Percentiles rank a stretch among this genome's conserved stretches.
Evolutionary conservation across 1,284 basidiomycete species (phyloP).

Genomic region (Caloboletus firmus): DNA sequence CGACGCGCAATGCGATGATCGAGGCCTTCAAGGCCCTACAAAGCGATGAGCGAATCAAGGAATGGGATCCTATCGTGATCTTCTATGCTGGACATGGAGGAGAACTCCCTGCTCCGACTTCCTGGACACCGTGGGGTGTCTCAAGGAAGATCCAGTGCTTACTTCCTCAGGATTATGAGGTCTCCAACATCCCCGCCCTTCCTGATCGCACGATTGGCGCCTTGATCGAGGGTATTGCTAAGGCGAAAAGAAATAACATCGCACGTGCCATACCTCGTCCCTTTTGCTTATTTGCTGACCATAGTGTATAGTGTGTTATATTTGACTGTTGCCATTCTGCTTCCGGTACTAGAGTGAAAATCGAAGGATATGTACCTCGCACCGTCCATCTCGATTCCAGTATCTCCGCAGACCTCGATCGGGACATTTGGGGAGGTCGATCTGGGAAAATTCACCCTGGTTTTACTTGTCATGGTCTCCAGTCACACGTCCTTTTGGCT

Average conservation of each 20-base stretch:
- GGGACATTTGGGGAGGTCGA: constrained; percentile 46
- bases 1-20: constrained; percentile 56
- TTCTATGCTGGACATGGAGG: constrained; percentile 68
- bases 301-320: constrained; percentile 42
- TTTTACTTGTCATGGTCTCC: constrained; percentile 41
- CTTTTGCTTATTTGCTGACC: neutral
- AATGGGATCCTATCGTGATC: constrained; percentile 58
- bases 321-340: constrained; percentile 59
- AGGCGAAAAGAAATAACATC: constrained; percentile 60
- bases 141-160: constrained; percentile 50
- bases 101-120: constrained; percentile 45
- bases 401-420: constrained; percentile 49
- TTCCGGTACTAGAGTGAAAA: constrained; percentile 38
- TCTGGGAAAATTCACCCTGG: constrained; percentile 35
- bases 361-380: constrained; percentile 39
- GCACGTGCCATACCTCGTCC: neutral
- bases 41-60: constrained; percentile 52
- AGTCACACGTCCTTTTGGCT: constrained; percentile 51
- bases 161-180: constrained; percentile 56
- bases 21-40: constrained; percentile 50
- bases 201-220: constrained; percentile 56
- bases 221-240: constrained; percentile 50
- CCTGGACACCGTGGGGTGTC: constrained; percentile 41
- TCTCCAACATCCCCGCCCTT: constrained; percentile 40
- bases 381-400: constrained; percentile 45